Conservation (phyloP, 1,284 basidiomycete genomes). For the Pascua guehoae region DNA sequence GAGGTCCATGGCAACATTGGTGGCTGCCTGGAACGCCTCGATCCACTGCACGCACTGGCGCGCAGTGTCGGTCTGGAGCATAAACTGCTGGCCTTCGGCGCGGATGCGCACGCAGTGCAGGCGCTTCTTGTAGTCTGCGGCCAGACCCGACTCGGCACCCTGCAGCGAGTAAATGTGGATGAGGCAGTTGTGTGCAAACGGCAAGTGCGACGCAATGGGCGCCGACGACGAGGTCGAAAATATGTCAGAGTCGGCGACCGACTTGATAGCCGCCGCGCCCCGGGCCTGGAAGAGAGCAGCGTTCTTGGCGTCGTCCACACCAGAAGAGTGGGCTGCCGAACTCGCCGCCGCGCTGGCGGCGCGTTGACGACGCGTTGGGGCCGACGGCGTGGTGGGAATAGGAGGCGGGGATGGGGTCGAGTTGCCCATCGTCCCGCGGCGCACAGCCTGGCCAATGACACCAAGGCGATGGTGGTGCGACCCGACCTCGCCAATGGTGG, state of each 20-base stretch:
- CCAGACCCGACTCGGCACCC: slow-evolving; percentile 84
- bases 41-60: slow-evolving; percentile 90
- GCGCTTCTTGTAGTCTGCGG: slow-evolving; percentile 90
- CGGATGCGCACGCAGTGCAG: slow-evolving; percentile 92
- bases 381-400: background rate
- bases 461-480: slow-evolving; percentile 14
- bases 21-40: slow-evolving; percentile 88
- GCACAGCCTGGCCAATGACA: slow-evolving; percentile 1
- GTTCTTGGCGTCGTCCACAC: slow-evolving; percentile 31
- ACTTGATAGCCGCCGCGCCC: background rate
- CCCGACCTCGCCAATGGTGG: slow-evolving; percentile 1
- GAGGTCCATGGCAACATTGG: slow-evolving; percentile 88
- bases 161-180: slow-evolving; percentile 75
- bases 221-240: slow-evolving; percentile 16
- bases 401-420: no score
- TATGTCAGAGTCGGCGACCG: slow-evolving; percentile 3
- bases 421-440: slow-evolving; percentile 6
- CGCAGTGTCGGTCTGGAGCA: slow-evolving; percentile 84
- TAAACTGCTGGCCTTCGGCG: slow-evolving; percentile 92
- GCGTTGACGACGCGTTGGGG: slow-evolving; percentile 1
- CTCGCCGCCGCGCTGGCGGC: background rate
- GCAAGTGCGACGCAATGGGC: slow-evolving; percentile 39
- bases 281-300: slow-evolving; percentile 32
- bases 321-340: background rate
- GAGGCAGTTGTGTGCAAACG: slow-evolving; percentile 47